Evolutionary conservation across 2,329 filamentous ascomycete genomes (phyloP).

Genomic region (Cladorrhinum sp.): DNA sequence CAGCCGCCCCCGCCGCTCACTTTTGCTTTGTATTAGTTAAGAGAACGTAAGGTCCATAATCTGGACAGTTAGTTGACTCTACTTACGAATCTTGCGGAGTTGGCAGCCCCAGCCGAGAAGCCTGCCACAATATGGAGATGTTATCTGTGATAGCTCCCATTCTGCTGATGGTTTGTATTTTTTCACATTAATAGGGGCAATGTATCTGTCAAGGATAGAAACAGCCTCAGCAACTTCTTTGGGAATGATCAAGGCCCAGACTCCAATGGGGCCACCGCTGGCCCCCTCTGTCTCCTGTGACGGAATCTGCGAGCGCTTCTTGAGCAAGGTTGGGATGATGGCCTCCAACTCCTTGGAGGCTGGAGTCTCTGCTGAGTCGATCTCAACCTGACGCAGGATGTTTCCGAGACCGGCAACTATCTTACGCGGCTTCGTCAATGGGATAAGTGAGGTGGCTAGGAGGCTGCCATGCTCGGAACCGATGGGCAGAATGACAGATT

Average conservation of each 20-base stretch:
- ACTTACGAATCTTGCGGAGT: conserved; percentile 47
- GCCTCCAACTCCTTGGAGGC: conserved; percentile 71
- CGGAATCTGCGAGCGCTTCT: conserved; percentile 33
- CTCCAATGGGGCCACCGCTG: conserved; percentile 48
- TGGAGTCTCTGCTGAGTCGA: conserved; percentile 47
- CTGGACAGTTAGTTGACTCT: too few species aligned
- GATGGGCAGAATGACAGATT: conserved; percentile 27
- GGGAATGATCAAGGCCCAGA: conserved; percentile 72
- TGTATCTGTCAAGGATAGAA: conserved; percentile 14
- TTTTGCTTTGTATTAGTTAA: conserved; percentile 29
- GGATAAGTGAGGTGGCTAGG: conserved; percentile 49
- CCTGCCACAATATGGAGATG: conserved; percentile 30
- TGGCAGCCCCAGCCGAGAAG: conserved; percentile 42
- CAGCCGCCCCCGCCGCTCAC: conserved; percentile 82
- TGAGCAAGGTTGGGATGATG: conserved; percentile 58
- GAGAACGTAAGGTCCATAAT: neutral
- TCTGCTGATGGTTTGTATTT: conserved; percentile 28
- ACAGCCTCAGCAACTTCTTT: conserved; percentile 5
- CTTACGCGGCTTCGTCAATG: conserved; percentile 60
- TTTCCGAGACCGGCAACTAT: conserved; percentile 72
- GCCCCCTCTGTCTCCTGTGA: neutral
- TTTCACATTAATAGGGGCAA: conserved; percentile 25
- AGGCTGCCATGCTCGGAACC: neutral
- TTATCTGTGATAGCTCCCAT: conserved; percentile 26
- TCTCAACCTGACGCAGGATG: conserved; percentile 65